Evolutionary conservation across 1,284 basidiomycete genomes (phyloP), one percentile per base, ranked within the genome.

Genomic region (Earliella scabrosa): DNA sequence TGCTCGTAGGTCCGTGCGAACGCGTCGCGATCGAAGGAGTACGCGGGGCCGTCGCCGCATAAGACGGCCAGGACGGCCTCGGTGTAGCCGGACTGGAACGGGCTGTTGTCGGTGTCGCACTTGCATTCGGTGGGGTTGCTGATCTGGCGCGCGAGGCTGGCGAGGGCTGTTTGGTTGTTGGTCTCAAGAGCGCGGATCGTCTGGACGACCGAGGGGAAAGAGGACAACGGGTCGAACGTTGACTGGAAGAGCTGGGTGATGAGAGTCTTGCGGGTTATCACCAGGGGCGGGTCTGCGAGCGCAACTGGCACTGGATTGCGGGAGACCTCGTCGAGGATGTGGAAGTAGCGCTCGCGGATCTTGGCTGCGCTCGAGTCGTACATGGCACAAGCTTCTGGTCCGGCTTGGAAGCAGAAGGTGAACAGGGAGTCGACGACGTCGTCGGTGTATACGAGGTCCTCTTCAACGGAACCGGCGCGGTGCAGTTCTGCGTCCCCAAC

Each of bases 41-140:
- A 59, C 55, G 6, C 72, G 68, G 70, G 68, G 8, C 74, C 77
- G 57, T 81, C 79, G 21, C 73, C 75, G 61, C 79, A 81, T 2
- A 66, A 20, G 29, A 78, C 71, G 2, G 74, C 69, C 0, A 58
- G 43, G 38, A 54, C 49, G 2, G 69, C 71, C 31, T 79, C 77
- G 14, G 29, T 49, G 11, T 61, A 52, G 1, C 34, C n/a, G 13
- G 52, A 36, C 45, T 60, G 61, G 2, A 49, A 49, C 60, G 44
- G 29, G 4, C 53, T 41, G 45, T 65, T 60, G 56, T 69, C 72
- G 29, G 29, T 7, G 4, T 66, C 45, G 59, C 76, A 77, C 24
- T 72, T 51, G 63, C 71, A 74, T 38, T 52, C 54, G 20, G 41
- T 44, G 4, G 58, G 58, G 20, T 2, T 63, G 60, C 9, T 66